Base-by-base conservation (phyloP, 139 green algal species). In the Trebouxia sp. region DNA sequence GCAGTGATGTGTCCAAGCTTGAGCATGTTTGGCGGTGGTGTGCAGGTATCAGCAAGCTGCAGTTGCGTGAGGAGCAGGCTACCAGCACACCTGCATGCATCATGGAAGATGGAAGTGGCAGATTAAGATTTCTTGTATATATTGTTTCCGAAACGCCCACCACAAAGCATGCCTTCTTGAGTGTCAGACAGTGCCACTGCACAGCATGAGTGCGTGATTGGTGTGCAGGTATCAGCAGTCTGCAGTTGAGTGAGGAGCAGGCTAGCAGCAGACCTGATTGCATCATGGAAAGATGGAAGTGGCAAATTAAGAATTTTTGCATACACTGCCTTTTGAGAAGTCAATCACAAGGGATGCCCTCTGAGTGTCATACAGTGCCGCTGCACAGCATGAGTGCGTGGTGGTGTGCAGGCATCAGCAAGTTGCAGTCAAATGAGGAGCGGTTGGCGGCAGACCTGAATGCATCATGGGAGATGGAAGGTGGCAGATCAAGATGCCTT, bases 391-490 rank as follows among this genome's bases (percentile, higher is more conserved):
- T n/a, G 48, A 56, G 48, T 26, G 48, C 48, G 48, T 56, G 48
- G 20, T 5, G 4, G 50, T 6, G 50, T 58, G 91, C 48, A 56
- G 48, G 48, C 48, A 56, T 56, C 14, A 15, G 48, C 48, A 56
- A 56, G 48, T 15, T 56, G 48, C 14, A 56, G 48, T 15, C 15
- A 15, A 56, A 56, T 56, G 48, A 56, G 12, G 48, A 26, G 48
- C 48, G 14, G 15, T 56, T 56, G 48, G 12, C 48, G 12, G n/a
- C n/a, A n/a, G 12, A 15, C 12, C 48, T 56, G 48, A 12, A 56
- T 12, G 48, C 48, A 56, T 56, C 48, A 56, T n/a, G n/a, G n/a
- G n/a, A n/a, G n/a, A n/a, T n/a, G n/a, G n/a, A n/a, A n/a, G n/a
- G n/a, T n/a, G 48, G 14, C 12, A 56, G 48, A 56, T 12, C 48